Percentiles rank a stretch among this genome's conserved stretches.
phyloP scores from a whole-genome alignment of 148 eudicot genomes.

The Rhododendron mucronatum region DNA sequence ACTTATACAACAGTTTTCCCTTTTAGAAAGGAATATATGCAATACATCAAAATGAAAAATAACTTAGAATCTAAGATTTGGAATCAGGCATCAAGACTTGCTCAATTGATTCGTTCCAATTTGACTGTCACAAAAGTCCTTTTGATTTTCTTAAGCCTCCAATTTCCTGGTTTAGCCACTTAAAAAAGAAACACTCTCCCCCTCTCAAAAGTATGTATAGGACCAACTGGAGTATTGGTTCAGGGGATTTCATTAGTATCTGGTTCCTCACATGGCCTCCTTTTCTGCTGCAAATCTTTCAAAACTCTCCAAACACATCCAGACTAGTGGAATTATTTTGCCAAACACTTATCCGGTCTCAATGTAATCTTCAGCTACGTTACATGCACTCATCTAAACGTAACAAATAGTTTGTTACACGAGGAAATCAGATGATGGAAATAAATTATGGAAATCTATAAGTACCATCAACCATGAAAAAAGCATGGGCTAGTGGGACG shows the following conservation, averaged over 20 bases:
- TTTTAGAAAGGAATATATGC: too few species aligned
- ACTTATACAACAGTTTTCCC: too few species aligned
- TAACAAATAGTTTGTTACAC: not conserved
- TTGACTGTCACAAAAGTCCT: not conserved
- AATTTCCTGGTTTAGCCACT: not conserved
- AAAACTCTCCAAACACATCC: not conserved
- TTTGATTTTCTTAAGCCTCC: not conserved
- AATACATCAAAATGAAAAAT: too few species aligned
- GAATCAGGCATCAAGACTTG: not conserved
- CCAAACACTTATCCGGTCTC: not conserved
- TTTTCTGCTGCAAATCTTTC: conserved; percentile 1
- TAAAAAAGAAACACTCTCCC: not conserved
- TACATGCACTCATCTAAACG: not conserved
- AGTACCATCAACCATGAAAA: not conserved
- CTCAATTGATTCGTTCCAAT: not conserved
- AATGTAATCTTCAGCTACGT: not conserved
- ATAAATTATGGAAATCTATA: not conserved
- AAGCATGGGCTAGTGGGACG: not conserved
- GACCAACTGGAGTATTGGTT: not conserved
- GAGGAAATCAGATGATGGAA: not conserved
- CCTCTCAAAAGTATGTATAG: not conserved
- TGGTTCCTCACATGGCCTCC: not conserved
- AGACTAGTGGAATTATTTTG: not conserved
- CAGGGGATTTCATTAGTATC: not conserved
- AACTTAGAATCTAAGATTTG: too few species aligned